Conservation (phyloP, 768 basidiomycete genomes). For the Psilocybe azurescens region DNA sequence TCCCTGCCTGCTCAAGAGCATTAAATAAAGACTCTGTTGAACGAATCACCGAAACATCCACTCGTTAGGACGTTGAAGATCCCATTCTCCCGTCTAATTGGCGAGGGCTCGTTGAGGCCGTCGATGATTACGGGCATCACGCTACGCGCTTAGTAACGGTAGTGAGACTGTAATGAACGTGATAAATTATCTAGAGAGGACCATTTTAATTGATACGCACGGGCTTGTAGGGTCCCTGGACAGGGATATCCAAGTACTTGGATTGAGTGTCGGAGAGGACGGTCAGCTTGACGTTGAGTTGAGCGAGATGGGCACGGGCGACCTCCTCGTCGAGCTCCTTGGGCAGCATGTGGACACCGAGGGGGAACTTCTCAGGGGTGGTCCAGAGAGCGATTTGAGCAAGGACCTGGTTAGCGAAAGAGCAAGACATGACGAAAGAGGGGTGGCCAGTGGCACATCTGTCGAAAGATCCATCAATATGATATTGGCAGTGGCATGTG, state of each 20-base stretch:
- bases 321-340: constrained; percentile 99
- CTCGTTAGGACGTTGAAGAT: constrained; percentile 70
- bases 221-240: constrained; percentile 71
- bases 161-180: constrained; percentile 37
- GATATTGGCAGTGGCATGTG: neutral
- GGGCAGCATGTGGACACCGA: constrained; percentile 98
- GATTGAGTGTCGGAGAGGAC: constrained; percentile 75
- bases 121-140: constrained; percentile 42
- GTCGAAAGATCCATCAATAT: constrained; percentile 1
- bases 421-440: constrained; percentile 99
- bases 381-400: constrained; percentile 99
- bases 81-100: constrained; percentile 58
- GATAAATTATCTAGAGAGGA: neutral
- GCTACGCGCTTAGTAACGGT: constrained; percentile 49
- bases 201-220: constrained; percentile 29
- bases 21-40: constrained; percentile 52
- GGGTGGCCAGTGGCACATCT: constrained; percentile 98
- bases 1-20: constrained; percentile 51
- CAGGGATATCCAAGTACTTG: constrained; percentile 89
- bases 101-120: constrained; percentile 85
- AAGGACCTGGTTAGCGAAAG: constrained; percentile 97
- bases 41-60: constrained; percentile 54
- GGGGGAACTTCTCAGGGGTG: constrained; percentile 86
- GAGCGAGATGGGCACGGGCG: constrained; percentile 91
- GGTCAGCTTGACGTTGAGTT: constrained; percentile 95